These are phyloP conservation scores for Aplosporella prunicola DNA, from an alignment of 2,329 filamentous ascomycete genomes.

Conservation along the genomic window DNA sequence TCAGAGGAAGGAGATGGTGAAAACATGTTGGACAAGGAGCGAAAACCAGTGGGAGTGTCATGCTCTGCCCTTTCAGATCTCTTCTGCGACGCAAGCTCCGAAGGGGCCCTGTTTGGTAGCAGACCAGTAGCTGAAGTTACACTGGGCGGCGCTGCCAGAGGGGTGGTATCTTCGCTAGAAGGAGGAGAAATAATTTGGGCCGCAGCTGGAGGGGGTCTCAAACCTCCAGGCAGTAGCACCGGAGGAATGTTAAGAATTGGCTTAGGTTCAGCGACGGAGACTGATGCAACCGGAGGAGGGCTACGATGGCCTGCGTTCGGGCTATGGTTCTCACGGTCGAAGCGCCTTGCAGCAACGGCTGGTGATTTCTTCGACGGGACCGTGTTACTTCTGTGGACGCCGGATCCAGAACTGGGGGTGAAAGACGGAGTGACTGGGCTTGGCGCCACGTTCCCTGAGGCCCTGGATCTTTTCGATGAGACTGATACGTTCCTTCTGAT, in stretches of 20 bases:
- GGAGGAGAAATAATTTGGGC: slow-evolving; percentile 31
- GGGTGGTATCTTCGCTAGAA: slow-evolving; percentile 29
- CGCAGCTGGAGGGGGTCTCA: slow-evolving; percentile 4
- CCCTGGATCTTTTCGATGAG: slow-evolving; percentile 76
- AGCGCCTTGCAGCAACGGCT: slow-evolving; percentile 56
- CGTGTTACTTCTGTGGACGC: slow-evolving; percentile 77
- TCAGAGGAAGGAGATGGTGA: slow-evolving; percentile 53
- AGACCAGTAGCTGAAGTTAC: slow-evolving; percentile 10
- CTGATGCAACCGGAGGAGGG: slow-evolving; percentile 2
- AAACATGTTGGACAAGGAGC: slow-evolving; percentile 20
- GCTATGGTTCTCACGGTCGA: slow-evolving; percentile 25
- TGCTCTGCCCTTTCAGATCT: slow-evolving; percentile 7
- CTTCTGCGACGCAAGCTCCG: slow-evolving; percentile 3
- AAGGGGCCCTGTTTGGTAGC: slow-evolving; percentile 1
- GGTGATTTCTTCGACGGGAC: slow-evolving; percentile 85
- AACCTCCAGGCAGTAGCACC: neutral
- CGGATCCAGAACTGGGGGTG: slow-evolving; percentile 40
- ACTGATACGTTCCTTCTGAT: slow-evolving; percentile 84
- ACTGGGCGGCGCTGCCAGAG: slow-evolving; percentile 22
- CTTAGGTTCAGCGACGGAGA: slow-evolving; percentile 6
- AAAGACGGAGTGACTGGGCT: slow-evolving; percentile 45
- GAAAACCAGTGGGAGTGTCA: slow-evolving; percentile 7
- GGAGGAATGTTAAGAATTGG: neutral
- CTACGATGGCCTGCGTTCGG: slow-evolving; percentile 3
- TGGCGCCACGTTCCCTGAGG: slow-evolving; percentile 57